phyloP scores from a whole-genome alignment of 2,329 filamentous ascomycete species.

The Emergomyces africanus region DNA sequence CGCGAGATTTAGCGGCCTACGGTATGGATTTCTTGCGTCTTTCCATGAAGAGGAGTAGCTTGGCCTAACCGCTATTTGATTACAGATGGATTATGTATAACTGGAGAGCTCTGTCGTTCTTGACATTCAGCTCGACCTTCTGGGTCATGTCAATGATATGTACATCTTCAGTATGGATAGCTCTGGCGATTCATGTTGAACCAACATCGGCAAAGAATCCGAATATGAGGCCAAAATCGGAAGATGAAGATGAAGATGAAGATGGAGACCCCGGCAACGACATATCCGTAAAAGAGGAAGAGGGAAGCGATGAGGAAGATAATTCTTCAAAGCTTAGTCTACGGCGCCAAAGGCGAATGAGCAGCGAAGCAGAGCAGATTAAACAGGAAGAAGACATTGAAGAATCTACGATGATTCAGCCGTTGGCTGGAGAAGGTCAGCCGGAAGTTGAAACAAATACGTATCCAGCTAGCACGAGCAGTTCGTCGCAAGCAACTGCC shows the following conservation, averaged over 20 bases:
- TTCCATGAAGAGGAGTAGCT: neutral
- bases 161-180: slow-evolving; percentile 51
- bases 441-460: slow-evolving; percentile 8
- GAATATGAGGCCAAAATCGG: slow-evolving; percentile 11
- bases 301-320: slow-evolving; percentile 11
- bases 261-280: slow-evolving; percentile 4
- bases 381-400: slow-evolving; percentile 21
- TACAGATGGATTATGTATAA: slow-evolving; percentile 72
- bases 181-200: slow-evolving; percentile 30
- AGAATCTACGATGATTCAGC: slow-evolving; percentile 11
- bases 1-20: slow-evolving; percentile 62
- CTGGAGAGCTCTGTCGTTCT: slow-evolving; percentile 56
- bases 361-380: slow-evolving; percentile 10
- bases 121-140: slow-evolving; percentile 57
- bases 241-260: slow-evolving; percentile 8
- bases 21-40: slow-evolving; percentile 24
- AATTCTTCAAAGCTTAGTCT: neutral
- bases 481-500: neutral
- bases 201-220: neutral
- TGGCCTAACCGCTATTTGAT: neutral
- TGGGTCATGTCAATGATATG: slow-evolving; percentile 64
- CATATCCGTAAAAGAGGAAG: slow-evolving; percentile 14
- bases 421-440: slow-evolving; percentile 11
- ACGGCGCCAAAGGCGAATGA: neutral
- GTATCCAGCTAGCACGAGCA: neutral